Evolutionary conservation across 495 filamentous ascomycete genomes (phyloP), one percentile per base, ranked within the genome.

Genomic region (Jackrogersella minutella): DNA sequence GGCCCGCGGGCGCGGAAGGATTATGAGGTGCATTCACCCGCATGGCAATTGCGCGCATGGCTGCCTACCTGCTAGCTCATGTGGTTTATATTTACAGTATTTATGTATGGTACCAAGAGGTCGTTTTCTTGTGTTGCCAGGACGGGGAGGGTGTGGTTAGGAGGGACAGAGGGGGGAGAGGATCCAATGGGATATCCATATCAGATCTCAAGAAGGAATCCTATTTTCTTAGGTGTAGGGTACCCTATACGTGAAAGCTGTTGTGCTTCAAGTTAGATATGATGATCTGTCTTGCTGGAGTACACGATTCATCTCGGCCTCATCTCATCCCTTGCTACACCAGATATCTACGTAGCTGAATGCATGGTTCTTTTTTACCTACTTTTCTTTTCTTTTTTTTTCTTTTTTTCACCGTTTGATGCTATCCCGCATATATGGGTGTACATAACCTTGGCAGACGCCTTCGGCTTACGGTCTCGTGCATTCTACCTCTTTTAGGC

Each of bases 1-100:
- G 66, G 66, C 49, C 66, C 60, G 60, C 60, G 17, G 56, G 60
- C 21, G 66, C 55, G 59, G 60, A 64, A 64, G 66, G 66, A 68
- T 63, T 55, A 63, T 68, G 52, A 62, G 53, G 13, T 63, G 64
- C 64, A 59, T 63, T n/a, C 47, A 28, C 58, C 16, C 19, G 47
- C 37, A 54, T 53, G 34, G 13, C 19, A 19, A 54, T 54, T 19
- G 34, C 31, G 36, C 31, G 11, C 4, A 4, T 50, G 6, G 7
- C 28, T 52, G 5, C 16, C 31, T 37, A 26, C 4, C 2, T 1
- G 14, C 8, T 53, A 21, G 17, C 22, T 1, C 2, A 46, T n/a
- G 41, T 46, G 41, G 24, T 46, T 46, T 46, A 13, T 13, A 11
- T 19, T 46, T 24, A 19, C n/a, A 10, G n/a, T n/a, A 46, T 46